Base-by-base conservation (phyloP, 2,329 filamentous ascomycete species). In the Periconia macrospinosa region DNA sequence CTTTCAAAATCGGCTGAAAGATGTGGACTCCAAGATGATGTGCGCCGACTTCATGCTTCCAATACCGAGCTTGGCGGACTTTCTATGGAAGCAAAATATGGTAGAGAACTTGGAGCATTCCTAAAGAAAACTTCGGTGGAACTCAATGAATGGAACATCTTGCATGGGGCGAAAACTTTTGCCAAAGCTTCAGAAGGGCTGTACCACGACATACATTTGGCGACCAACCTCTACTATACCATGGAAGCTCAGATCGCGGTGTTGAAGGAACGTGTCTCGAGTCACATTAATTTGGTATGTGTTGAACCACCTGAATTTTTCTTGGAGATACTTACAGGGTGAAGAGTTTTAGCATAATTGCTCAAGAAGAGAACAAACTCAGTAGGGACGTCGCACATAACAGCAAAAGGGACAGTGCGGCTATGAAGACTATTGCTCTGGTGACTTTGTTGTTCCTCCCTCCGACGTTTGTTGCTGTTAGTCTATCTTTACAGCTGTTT, bases 401-500 rank as follows among this genome's bases (percentile, higher is more conserved):
- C 1, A 56, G 63, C 1, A 70, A 65, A 49, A 56, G 62, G 30
- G 72, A 75, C 46, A 72, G 69, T 49, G 61, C 66, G 1, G 67
- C 69, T 8, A 76, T 78, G 72, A 70, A 73, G 45, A 70, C 69
- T 2, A 71, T 78, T 15, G 71, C 75, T 1, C 59, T 75, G 2
- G 63, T 78, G 50, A 77, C 73, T 37, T 74, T 76, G 58, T 54
- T 71, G 2, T 78, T 77, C 54, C 69, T 77, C 1, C 76, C 76
- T 2, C 73, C 69, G 0, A 76, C 74, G 13, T 77, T 77, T 55
- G 68, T 77, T 55, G 71, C 75, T 57, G 60, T 63, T 49, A 53
- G 45, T 53, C 19, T 7, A 27, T 27, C 15, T 9, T 17, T 41
- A n/a, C 11, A 41, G 35, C 14, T 18, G 41, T 18, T 6, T 19